phyloP scores from a whole-genome alignment of 2,329 filamentous ascomycete genomes.

The Fusarium napiforme region DNA sequence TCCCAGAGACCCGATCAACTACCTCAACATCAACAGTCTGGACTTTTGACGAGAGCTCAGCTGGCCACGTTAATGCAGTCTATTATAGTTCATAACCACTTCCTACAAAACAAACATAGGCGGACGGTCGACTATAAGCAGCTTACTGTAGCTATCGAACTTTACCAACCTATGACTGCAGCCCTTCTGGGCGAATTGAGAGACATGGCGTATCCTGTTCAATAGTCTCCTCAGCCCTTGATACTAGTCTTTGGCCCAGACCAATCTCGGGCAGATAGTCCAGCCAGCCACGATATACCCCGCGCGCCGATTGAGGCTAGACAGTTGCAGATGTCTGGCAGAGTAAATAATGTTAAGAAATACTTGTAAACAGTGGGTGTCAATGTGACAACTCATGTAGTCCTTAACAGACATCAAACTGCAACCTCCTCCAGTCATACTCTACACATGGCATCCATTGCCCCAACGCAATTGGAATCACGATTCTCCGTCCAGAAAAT shows the following conservation, averaged over 20 bases:
- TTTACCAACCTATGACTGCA: background rate
- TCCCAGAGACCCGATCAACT: no score
- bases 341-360: accelerated
- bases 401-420: background rate
- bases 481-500: accelerated
- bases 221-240: background rate
- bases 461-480: accelerated
- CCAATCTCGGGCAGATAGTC: background rate
- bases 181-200: accelerated
- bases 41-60: background rate
- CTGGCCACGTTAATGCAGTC: background rate
- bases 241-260: background rate
- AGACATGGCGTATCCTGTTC: background rate
- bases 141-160: background rate
- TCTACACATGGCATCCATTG: background rate
- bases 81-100: background rate
- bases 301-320: background rate
- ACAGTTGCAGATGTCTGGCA: accelerated
- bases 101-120: background rate
- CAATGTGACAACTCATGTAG: accelerated
- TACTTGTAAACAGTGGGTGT: accelerated
- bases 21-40: no score
- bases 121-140: background rate
- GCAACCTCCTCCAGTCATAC: accelerated
- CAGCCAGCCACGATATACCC: background rate